A percentile compares a stretch with the other conserved stretches of the same genome.
These are phyloP conservation scores for Triticum monococcum DNA, from an alignment of 176 grass and related monocot genomes.

Conservation along the genomic window DNA sequence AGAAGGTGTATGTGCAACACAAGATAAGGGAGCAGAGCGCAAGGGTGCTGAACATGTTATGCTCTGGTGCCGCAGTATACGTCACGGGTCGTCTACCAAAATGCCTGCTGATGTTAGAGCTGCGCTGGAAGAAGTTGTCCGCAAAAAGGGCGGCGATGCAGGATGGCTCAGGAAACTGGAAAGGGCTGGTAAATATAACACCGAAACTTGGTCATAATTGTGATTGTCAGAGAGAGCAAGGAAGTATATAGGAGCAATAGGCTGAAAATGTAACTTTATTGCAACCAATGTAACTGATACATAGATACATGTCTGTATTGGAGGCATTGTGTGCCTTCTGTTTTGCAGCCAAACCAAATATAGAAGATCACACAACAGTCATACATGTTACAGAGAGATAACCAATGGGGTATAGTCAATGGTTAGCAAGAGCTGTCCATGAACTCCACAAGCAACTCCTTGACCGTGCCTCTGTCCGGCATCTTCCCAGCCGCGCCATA, in stretches of 20 bases:
- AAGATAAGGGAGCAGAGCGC: conserved; percentile 83
- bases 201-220: background rate
- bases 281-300: conserved; percentile 3
- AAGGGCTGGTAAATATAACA: background rate
- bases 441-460: conserved; percentile 87
- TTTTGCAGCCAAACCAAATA: background rate
- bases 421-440: conserved; percentile 90
- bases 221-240: background rate
- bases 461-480: conserved; percentile 92
- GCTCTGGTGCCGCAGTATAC: conserved; percentile 58
- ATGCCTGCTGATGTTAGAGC: conserved; percentile 84
- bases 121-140: conserved; percentile 70
- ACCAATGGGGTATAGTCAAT: background rate
- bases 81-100: conserved; percentile 72
- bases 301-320: background rate
- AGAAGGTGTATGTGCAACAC: conserved; percentile 86
- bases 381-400: background rate
- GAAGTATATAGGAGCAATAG: background rate
- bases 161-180: background rate
- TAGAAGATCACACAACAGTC: conserved; percentile 11
- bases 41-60: conserved; percentile 66
- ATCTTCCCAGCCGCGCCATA: conserved; percentile 96
- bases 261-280: conserved; percentile 27
- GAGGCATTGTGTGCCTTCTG: background rate
- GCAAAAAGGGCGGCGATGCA: background rate